Base-by-base conservation (phyloP, 208 protist genomes). In the Trypanosoma lewisi region DNA sequence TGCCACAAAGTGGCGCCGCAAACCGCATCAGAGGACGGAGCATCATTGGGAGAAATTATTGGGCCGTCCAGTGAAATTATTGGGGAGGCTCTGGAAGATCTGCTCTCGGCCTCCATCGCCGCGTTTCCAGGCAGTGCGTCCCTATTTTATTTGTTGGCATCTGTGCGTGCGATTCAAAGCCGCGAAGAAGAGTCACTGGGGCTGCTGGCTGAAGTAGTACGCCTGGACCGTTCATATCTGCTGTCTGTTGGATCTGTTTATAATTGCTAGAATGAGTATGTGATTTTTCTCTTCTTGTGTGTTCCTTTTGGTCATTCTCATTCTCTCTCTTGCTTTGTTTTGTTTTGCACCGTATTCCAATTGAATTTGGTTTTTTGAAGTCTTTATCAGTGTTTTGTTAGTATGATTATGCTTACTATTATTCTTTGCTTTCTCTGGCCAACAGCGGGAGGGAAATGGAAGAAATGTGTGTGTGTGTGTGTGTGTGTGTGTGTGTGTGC, bases 221-320 rank as follows among this genome's bases (percentile, higher is more conserved):
- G 19, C 4, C 36, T 54, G 14, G 59, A 67, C 44, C 67, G 59
- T 9, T 36, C n/a, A 28, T 63, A 57, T 63, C n/a, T 71, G n/a
- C 27, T 70, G 21, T 23, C n/a, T 5, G 21, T 33, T 2, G 51
- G 37, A 27, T 25, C 25, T 21, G 27, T 4, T 16, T 1, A 7
- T 39, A 9, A 62, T 23, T n/a, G 30, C 3, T 51, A 54, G 34
- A 0, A 5, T 27, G 19, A 0, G 27, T 36, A 2, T 1, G 17
- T 23, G n/a, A 7, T 1, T 45, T 7, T n/a, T n/a, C n/a, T n/a
- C n/a, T n/a, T n/a, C n/a, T n/a, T n/a, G n/a, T n/a, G n/a, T n/a
- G n/a, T n/a, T n/a, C n/a, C n/a, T n/a, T n/a, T n/a, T n/a, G n/a
- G n/a, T n/a, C n/a, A n/a, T n/a, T n/a, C n/a, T n/a, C n/a, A n/a